Evolutionary conservation across 148 eudicot species (phyloP).

Genomic region (Chenopodium berlandieri): DNA sequence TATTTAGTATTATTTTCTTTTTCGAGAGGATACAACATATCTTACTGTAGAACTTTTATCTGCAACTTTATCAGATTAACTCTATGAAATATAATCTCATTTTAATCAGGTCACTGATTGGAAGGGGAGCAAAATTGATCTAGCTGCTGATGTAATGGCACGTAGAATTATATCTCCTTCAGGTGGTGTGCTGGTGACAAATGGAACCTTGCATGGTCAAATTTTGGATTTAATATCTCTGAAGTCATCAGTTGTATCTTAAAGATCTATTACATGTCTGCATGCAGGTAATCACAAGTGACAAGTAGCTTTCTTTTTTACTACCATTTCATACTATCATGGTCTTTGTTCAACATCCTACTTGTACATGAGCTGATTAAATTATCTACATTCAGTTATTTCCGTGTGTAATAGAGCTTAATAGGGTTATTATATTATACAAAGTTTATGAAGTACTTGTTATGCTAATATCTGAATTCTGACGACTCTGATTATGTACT

Average conservation of each 20-base stretch:
- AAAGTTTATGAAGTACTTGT: not conserved
- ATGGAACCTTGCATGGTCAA: slow-evolving; percentile 53
- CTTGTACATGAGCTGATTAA: not conserved
- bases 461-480: not conserved
- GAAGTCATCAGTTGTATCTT: slow-evolving; percentile 37
- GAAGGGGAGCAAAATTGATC: slow-evolving; percentile 68
- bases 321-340: not conserved
- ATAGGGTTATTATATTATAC: no score
- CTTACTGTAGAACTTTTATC: not conserved
- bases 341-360: not conserved
- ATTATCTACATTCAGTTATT: not conserved
- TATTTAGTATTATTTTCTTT: not conserved
- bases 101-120: slow-evolving; percentile 77
- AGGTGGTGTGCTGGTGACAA: slow-evolving; percentile 80
- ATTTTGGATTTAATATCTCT: slow-evolving; percentile 56
- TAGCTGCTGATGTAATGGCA: slow-evolving; percentile 65
- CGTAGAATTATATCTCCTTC: slow-evolving; percentile 70
- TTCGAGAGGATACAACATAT: not conserved
- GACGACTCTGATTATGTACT: not conserved
- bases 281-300: slow-evolving; percentile 24
- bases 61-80: slow-evolving; percentile 6
- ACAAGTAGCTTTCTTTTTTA: not conserved
- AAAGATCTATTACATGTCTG: not conserved
- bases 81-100: slow-evolving; percentile 4
- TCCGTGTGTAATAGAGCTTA: not conserved